Base-by-base conservation (phyloP, 2,329 filamentous ascomycete species). In the Ophiocordyceps camponoti-leonardi region DNA sequence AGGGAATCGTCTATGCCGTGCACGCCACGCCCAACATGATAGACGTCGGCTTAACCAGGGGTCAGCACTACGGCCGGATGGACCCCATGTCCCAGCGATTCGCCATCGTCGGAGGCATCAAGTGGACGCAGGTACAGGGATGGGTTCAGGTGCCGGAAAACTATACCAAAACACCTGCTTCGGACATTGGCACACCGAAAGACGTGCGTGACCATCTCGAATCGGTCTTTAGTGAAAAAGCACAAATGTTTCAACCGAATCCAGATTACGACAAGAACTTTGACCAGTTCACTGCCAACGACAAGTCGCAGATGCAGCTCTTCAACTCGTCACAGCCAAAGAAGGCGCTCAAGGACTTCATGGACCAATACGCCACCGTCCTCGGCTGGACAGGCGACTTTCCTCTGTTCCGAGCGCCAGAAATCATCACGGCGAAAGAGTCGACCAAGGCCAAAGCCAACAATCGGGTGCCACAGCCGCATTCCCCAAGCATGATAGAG, bases 331-430 rank as follows among this genome's bases (percentile, higher is more conserved):
- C 16, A 5, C 7, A 41, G 11, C 39, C 39, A 10, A 14, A 23
- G 13, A 23, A 22, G 19, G 26, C 28, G n/a, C 44, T 41, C 6
- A 20, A 7, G 23, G 23, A 16, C 2, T 41, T 41, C 18, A 45
- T 45, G 37, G 19, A 31, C 6, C 37, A 41, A 20, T 6, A 30
- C 26, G 44, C 35, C 1, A 14, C 1, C 3, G 35, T 37, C 6
- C 39, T 45, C 7, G 43, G 43, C 19, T 47, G 37, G 39, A 45
- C 14, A 6, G 43, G 46, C 43, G n/a, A 28, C 23, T 44, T 45
- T 18, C 46, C 46, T 10, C 23, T 47, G 6, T 47, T 44, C 20
- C 13, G n/a, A 3, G 6, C 33, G 4, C 16, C 26, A 3, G 14
- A 41, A 14, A 2, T 35, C 14, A 43, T 37, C 19, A 31, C 37